Percentiles rank a stretch among this genome's conserved stretches.
These are phyloP conservation scores for Fusarium illudens DNA, from an alignment of 2,329 filamentous ascomycete species.

Conservation along the genomic window DNA sequence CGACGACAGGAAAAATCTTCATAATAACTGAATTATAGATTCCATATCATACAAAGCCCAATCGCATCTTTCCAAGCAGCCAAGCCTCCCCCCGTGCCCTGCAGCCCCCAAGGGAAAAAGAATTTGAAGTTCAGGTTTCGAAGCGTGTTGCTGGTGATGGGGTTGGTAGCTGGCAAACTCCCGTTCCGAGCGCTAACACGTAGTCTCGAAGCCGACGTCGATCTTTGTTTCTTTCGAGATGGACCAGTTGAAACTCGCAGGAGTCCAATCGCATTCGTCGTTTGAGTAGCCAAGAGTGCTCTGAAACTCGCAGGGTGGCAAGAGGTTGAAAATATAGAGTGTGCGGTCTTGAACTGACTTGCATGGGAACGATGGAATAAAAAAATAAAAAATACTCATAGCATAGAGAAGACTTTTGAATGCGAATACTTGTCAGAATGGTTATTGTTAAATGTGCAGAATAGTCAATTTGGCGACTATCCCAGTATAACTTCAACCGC, in stretches of 20 bases:
- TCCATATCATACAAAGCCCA: background rate
- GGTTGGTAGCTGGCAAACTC: background rate
- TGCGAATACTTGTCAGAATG: background rate
- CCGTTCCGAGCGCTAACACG: background rate
- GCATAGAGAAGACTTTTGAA: background rate
- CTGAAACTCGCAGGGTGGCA: background rate
- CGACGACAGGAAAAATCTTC: background rate
- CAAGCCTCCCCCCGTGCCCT: background rate
- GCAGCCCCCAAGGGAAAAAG: background rate
- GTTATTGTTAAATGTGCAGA: background rate
- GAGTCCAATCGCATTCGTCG: background rate
- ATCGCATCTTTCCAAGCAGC: slow-evolving; percentile 9
- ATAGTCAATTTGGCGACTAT: background rate
- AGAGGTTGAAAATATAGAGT: background rate
- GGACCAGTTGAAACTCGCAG: background rate
- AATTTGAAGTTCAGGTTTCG: background rate
- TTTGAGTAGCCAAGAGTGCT: background rate
- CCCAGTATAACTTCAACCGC: background rate
- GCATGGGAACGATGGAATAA: background rate
- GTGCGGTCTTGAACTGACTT: background rate
- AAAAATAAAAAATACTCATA: background rate
- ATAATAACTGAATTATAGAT: background rate
- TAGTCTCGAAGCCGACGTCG: background rate
- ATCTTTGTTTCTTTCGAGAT: background rate
- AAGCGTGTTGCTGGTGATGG: background rate